These are phyloP conservation scores for Echium plantagineum DNA, from an alignment of 257 asterid genomes.

Conservation along the genomic window DNA sequence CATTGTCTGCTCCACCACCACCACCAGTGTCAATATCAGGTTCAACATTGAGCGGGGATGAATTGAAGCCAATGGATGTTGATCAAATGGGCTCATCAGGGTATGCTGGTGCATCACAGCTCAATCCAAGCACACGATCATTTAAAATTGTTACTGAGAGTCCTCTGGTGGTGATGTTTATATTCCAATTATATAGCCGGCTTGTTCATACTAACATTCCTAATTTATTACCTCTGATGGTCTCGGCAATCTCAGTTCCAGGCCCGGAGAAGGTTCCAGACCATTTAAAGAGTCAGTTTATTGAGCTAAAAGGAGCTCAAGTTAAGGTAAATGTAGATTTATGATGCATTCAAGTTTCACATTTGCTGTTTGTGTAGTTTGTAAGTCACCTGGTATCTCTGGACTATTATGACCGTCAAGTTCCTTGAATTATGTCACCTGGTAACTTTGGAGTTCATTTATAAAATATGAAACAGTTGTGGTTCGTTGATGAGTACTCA, in stretches of 20 bases:
- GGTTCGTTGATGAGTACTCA: background rate
- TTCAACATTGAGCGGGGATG: constrained; percentile 66
- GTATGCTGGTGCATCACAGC: constrained; percentile 61
- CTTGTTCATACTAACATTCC: constrained; percentile 98
- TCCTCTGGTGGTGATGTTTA: constrained; percentile 97
- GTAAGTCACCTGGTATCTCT: background rate
- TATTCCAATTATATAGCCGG: constrained; percentile 85
- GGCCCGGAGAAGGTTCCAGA: constrained; percentile 93
- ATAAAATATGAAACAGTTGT: background rate
- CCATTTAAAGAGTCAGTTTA: constrained; percentile 76
- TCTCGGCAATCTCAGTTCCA: constrained; percentile 84
- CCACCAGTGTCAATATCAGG: constrained; percentile 49
- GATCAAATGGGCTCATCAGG: constrained; percentile 65
- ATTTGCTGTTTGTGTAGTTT: background rate
- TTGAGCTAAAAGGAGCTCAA: constrained; percentile 93
- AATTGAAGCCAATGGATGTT: constrained; percentile 66
- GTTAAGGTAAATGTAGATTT: constrained; percentile 57
- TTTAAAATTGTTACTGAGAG: constrained; percentile 97
- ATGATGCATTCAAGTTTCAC: background rate
- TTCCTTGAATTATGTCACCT: background rate
- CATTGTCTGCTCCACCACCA: constrained; percentile 70
- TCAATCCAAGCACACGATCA: constrained; percentile 96
- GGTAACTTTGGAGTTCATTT: background rate
- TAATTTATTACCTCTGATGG: constrained; percentile 87
- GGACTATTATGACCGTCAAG: background rate